Evolutionary conservation across 1,139 yeast species (phyloP), one percentile per base, ranked within the genome.

Genomic region (Diutina sp.): DNA sequence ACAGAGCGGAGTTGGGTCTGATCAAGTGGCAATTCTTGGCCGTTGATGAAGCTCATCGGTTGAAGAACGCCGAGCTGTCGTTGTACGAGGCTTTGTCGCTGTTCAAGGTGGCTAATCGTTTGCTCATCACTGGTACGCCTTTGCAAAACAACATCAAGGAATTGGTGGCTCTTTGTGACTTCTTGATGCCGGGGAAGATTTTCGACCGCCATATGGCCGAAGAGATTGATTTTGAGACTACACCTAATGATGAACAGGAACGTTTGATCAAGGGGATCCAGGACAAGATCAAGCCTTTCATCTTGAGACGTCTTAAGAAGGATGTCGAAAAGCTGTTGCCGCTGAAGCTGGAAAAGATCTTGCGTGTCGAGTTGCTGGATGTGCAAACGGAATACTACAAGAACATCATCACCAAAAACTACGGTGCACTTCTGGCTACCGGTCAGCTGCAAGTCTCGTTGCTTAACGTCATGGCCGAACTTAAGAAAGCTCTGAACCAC

Each of bases 291-390:
- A 93, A 90, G 66, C 99, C 99, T 0, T 93, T 85, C 65, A 93
- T 95, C 58, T 75, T 93, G 61, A 84, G 99, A 67, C 82, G 99
- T 65, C 78, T 95, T 68, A 93, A 93, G 69, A 95, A 95, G 68
- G 99, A 93, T 72, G 99, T 95, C 12, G 99, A 95, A 67, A 93
- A 91, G 67, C 90, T 97, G 0, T 76, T 93, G 61, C 99, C 99
- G 1, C 87, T 96, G 0, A 93, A 93, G 68, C 85, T 97, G 0
- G 99, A 93, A 72, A 82, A 98, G 63, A 95, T 95, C 61, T 75
- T 95, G 62, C 82, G 99, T 66, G 99, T 95, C 14, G 99, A 93
- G 69, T 76, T 93, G 62, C 89, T 97, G 0, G 99, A 95, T 66
- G 77, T 90, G 66, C 99, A 93, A 71, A 93, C 98, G 0, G 93